Base-by-base conservation (phyloP, 495 filamentous ascomycete genomes). In the Collariella sp. region DNA sequence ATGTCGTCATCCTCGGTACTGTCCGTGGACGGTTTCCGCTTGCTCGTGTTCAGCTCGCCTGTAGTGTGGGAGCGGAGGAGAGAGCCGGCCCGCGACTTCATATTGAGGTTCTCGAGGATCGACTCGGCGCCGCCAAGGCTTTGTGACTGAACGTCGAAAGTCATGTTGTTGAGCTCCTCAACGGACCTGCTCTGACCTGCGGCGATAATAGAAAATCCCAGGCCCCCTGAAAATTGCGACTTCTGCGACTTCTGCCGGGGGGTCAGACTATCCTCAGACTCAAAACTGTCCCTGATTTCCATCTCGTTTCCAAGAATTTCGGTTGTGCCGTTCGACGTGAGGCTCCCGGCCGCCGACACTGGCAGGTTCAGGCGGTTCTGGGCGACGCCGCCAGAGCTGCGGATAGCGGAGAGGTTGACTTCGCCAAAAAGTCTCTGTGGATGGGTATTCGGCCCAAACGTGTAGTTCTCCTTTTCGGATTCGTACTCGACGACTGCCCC, bases 371-470 rank as follows among this genome's bases (percentile, higher is more conserved):
- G 59, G 16, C 70, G 72, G 22, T 69, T 57, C 7, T 63, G 61
- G 3, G 67, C 59, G 23, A 79, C 72, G 15, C 54, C 72, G 29
- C 72, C 75, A 15, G 71, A 72, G 68, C 84, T 91, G 19, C 80
- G 77, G 3, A 93, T 65, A 11, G 80, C 84, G 7, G 88, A 88
- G 12, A 74, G 65, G 23, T 80, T 81, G 46, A 96, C 84, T 66
- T 95, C 89, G 0, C 90, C 89, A 70, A 91, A 95, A 3, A 95
- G 74, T 26, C 84, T 81, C 46, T 70, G 69, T 12, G 66, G 55
- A 67, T 72, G 60, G 35, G 67, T 55, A 44, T 69, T 64, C 35
- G 55, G 38, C 20, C 70, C 63, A 52, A 68, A 63, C 11, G 66
- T 69, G 39, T 72, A 62, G 50, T 76, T 75, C 41, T 74, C 71